Evolutionary conservation across 2,329 filamentous ascomycete species (phyloP).

Genomic region (Pseudogymnoascus sp.): DNA sequence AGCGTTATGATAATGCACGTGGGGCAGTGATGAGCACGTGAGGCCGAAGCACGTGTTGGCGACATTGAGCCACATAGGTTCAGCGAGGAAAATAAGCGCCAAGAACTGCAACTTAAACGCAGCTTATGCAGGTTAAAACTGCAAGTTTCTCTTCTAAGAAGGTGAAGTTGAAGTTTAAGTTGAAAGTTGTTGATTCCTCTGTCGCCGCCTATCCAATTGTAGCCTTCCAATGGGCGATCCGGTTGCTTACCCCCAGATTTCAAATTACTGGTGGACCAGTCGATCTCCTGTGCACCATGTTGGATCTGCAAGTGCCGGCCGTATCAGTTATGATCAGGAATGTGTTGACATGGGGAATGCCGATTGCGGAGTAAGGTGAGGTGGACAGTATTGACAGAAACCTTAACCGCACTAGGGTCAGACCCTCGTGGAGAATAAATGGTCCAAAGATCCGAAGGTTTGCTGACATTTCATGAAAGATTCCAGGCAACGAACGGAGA

Average conservation of each 20-base stretch:
- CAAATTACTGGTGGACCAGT: not conserved
- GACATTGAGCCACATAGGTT: not conserved
- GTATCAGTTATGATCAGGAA: not conserved
- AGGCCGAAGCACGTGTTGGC: not conserved
- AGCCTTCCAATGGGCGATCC: not conserved
- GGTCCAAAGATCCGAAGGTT: not conserved
- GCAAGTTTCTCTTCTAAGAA: not conserved
- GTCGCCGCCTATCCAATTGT: not conserved
- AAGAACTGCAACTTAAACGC: not conserved
- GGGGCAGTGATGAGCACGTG: not conserved
- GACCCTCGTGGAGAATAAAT: not conserved
- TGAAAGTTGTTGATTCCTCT: not conserved
- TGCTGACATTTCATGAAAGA: not conserved
- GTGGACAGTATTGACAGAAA: not conserved
- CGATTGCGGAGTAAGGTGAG: not conserved
- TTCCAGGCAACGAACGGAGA: not conserved
- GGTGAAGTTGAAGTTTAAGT: not conserved
- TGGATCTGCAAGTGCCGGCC: not conserved
- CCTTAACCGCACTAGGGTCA: not conserved
- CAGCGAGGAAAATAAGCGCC: not conserved
- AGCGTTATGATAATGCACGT: constrained; percentile 1
- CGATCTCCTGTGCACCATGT: not conserved
- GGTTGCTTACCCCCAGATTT: not conserved
- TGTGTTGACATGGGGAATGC: not conserved
- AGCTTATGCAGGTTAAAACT: not conserved